Conservation (phyloP, 495 filamentous ascomycete species). For the Aspergillus panamensis region DNA sequence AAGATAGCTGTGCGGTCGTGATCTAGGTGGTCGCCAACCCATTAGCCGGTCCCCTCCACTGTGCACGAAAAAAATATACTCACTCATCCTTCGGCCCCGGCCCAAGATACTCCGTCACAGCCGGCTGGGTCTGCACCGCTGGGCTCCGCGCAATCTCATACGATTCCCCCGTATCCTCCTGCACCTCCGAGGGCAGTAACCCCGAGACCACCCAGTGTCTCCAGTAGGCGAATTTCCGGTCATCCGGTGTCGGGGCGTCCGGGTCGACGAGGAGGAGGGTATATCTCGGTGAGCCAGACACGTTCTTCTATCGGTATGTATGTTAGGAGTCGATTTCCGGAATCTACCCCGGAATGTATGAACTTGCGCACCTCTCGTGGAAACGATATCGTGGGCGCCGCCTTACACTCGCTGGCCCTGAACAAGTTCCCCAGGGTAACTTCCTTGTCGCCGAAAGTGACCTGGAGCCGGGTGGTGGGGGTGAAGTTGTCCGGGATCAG, state of each 20-base stretch:
- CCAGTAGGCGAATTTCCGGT: conserved; percentile 23
- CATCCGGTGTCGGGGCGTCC: conserved; percentile 19
- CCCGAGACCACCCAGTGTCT: conserved; percentile 20
- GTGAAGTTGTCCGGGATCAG: conserved; percentile 14
- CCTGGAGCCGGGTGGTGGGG: conserved; percentile 4
- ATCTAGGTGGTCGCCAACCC: neutral
- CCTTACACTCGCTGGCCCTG: conserved; percentile 16
- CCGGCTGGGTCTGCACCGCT: neutral
- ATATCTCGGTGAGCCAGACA: neutral
- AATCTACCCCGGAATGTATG: neutral
- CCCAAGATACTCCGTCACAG: conserved; percentile 21
- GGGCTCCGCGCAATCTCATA: neutral
- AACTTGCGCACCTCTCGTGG: conserved; percentile 5
- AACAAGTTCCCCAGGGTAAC: conserved; percentile 14
- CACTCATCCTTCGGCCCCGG: conserved; percentile 24
- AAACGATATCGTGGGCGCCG: conserved; percentile 15
- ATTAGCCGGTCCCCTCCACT: neutral
- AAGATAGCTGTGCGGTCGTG: conserved; percentile 18
- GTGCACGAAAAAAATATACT: neutral
- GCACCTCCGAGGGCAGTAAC: neutral
- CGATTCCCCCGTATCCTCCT: neutral
- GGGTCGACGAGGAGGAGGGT: conserved; percentile 21
- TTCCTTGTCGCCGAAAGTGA: conserved; percentile 11
- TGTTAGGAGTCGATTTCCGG: neutral
- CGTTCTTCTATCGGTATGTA: conserved; percentile 2